phyloP scores from a whole-genome alignment of 2,329 filamentous ascomycete genomes.

The Talaromyces piceae region DNA sequence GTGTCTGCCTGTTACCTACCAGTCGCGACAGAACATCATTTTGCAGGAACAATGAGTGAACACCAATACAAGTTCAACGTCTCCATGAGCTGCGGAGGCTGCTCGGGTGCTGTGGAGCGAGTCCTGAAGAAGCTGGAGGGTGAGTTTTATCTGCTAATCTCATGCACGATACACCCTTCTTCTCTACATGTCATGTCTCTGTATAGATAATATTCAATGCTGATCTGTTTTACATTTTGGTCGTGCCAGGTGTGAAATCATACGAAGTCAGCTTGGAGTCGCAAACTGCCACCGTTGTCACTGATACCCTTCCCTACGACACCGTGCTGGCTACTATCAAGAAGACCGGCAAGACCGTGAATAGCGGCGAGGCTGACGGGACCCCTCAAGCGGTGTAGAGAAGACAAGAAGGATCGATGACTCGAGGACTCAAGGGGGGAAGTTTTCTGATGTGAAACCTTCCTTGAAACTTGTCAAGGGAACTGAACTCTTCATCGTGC shows the following conservation, averaged over 20 bases:
- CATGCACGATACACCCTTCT: neutral
- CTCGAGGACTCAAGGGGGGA: neutral
- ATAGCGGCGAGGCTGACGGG: slow-evolving; percentile 48
- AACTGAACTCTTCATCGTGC: neutral
- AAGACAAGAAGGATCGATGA: neutral
- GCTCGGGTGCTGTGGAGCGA: slow-evolving; percentile 86
- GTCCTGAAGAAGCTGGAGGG: slow-evolving; percentile 89
- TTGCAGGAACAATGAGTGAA: slow-evolving; percentile 55
- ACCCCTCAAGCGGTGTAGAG: slow-evolving; percentile 28
- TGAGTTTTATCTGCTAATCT: slow-evolving; percentile 36
- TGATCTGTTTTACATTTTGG: neutral
- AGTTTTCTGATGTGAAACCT: neutral
- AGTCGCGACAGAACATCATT: neutral
- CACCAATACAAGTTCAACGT: slow-evolving; percentile 96
- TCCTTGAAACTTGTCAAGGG: neutral
- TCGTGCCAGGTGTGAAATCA: slow-evolving; percentile 75
- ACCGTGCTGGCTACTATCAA: slow-evolving; percentile 79
- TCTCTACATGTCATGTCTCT: neutral
- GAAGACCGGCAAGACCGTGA: slow-evolving; percentile 93
- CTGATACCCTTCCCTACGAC: slow-evolving; percentile 65
- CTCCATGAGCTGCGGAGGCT: slow-evolving; percentile 90
- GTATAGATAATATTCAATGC: neutral
- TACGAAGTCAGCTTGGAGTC: slow-evolving; percentile 82
- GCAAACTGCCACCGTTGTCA: slow-evolving; percentile 72
- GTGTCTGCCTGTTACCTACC: neutral